Base-by-base conservation (phyloP, 331 rosid genomes). In the Acacia concinna region DNA sequence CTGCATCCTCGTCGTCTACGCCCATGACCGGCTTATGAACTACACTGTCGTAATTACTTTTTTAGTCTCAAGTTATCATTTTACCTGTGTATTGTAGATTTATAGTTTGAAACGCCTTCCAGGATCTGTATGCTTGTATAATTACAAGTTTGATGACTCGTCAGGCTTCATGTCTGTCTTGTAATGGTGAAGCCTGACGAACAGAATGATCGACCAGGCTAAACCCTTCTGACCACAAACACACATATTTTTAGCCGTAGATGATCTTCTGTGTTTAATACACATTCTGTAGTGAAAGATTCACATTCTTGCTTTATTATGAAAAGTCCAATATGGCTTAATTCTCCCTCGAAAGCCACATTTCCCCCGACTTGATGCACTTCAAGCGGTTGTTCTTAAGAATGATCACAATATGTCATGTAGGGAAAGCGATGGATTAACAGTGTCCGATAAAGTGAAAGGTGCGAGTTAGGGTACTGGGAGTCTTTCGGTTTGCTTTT, bases 11-110 rank as follows among this genome's bases (percentile, higher is more conserved):
- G 9, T 60, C 86, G 9, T 82, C 91, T 28, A 20, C 14, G 37
- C 21, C 38, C 85, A 37, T 63, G 85, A n/a, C 71, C 79, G 1
- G 21, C 68, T 62, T 88, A 84, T 88, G 86, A 20, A 15, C 56
- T 28, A 8, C 3, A 32, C 31, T 32, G 11, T 9, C 46, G 1
- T 71, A 52, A 32, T 69, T 47, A 20, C 66, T 49, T 37, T 3
- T 41, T 21, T 28, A 20, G 8, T 52, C 43, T 23, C 27, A 12
- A n/a, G 28, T 8, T 12, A 15, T 30, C 38, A 1, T 60, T 14
- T 28, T 28, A 60, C 67, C 0, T 59, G 8, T 5, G 31, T 10
- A 60, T 13, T 60, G 6, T 4, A 56, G 5, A 54, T 54, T 21
- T 59, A 56, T 56, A 4, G 32, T 27, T 12, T 11, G 20, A 57